Base-by-base conservation (phyloP, 2,329 filamentous ascomycete species). In the Colletotrichum abscissum region DNA sequence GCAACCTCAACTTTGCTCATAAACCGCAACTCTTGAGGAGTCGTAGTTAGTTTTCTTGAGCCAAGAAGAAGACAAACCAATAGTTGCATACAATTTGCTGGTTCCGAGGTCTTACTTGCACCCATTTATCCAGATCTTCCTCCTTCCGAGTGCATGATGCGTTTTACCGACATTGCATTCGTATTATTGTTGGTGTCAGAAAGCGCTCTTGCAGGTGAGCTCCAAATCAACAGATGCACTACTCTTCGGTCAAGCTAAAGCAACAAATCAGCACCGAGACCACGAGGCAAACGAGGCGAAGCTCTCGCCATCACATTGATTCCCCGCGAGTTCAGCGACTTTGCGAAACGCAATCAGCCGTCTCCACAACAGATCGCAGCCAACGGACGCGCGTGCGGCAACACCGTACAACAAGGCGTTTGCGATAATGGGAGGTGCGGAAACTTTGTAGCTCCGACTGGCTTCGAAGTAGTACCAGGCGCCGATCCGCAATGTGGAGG, bases 401-500 rank as follows among this genome's bases (percentile, higher is more conserved):
- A 52, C 1, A 30, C 33, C 7, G 14, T 24, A 4, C 35, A 52
- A 14, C 22, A 57, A 26, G 71, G 71, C 6, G 67, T 73, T 8
- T 73, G 71, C 19, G 67, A 73, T 33, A 65, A 70, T 7, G 71
- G 71, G 6, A 59, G 62, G n/a, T 73, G 71, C 56, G 71, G 71
- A 5, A 66, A 26, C n/a, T 73, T 73, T 8, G 33, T 73, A 14
- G 71, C 71, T 11, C 71, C 67, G 1, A 66, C 42, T 4, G 71
- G 67, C 2, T 73, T 73, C 14, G 59, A 57, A 9, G 38, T 65
- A 9, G 56, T 73, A 12, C 46, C 42, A 2, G 67, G 24, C 5
- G 49, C 66, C 9, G 71, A 73, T n/a, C 16, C 28, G 12, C 71
- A 73, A 26, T 73, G 71, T 2, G 33, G 55, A 49, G 30, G 14